Base-by-base conservation (phyloP, 306 rosid species). In the Lupinus albus region DNA sequence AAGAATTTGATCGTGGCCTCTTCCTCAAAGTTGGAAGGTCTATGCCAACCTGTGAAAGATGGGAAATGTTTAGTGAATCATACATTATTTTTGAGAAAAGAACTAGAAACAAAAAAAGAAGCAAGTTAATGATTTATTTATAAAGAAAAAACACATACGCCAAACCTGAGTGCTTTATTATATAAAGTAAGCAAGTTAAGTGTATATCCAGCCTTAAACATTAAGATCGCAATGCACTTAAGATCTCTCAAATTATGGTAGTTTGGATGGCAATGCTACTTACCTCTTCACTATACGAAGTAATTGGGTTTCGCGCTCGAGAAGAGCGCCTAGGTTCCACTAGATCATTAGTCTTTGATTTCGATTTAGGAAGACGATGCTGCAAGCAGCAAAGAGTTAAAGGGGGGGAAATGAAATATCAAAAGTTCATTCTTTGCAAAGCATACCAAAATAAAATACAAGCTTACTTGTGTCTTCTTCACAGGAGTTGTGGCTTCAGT, bases 281-380 rank as follows among this genome's bases (percentile, higher is more conserved):
- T 63, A 84, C 91, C 0, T 86, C 88, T 16, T 86, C 83, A 13
- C 47, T 44, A 61, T 86, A 88, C 0, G 89, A 56, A 56, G 64
- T 38, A 72, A 76, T 78, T 15, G 84, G 64, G 36, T 80, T 82
- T 60, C 95, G 81, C 5, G 15, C 68, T 1, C 86, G 86, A 18
- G 86, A 55, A 70, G 91, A 85, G 4, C 91, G 84, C 68, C 91
- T 86, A 12, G 80, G 91, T 62, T 85, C 91, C 32, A 50, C 61
- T 4, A 11, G 67, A 9, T 0, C 39, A 66, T 44, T 35, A 46
- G 48, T 67, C 71, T 73, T 76, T 38, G 81, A n/a, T 73, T 36
- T 83, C 12, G 17, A 72, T 47, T 74, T 81, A 17, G 79, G 77
- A 74, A 33, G 46, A 28, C 42, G 67, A 30, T 51, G 77, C 94